These are phyloP conservation scores for Gliomastix tumulicola DNA, from an alignment of 2,329 filamentous ascomycete species.

Conservation along the genomic window DNA sequence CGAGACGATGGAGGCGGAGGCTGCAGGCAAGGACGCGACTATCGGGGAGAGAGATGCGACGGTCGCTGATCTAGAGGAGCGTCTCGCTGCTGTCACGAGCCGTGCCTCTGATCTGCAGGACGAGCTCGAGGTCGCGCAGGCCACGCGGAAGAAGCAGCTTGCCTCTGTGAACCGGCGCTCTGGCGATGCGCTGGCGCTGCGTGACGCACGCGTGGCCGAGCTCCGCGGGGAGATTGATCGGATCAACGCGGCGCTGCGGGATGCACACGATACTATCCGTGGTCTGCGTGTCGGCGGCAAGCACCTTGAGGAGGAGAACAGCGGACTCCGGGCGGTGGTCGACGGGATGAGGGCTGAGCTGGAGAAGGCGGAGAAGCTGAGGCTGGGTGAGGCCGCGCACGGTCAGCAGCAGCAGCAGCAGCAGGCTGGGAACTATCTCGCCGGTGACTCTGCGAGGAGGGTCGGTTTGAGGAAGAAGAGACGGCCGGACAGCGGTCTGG, in stretches of 20 bases:
- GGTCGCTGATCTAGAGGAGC: constrained; percentile 34
- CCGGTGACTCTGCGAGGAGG: constrained; percentile 19
- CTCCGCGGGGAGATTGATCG: constrained; percentile 40
- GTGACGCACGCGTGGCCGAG: constrained; percentile 42
- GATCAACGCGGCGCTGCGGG: constrained; percentile 34
- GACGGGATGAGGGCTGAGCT: constrained; percentile 45
- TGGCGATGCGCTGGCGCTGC: constrained; percentile 38
- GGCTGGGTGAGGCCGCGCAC: constrained; percentile 29
- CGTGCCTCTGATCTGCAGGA: constrained; percentile 27
- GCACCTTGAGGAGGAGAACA: constrained; percentile 27
- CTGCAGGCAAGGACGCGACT: constrained; percentile 13
- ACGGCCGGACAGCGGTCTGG: constrained; percentile 47
- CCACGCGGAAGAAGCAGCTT: constrained; percentile 22
- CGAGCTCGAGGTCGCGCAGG: constrained; percentile 29
- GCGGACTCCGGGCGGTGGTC: constrained; percentile 34
- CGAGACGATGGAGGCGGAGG: constrained; percentile 34
- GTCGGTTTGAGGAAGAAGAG: constrained; percentile 31
- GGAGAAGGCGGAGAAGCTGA: constrained; percentile 37
- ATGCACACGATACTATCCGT: constrained; percentile 38
- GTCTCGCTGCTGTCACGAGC: constrained; percentile 32
- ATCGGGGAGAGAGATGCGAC: constrained; percentile 24
- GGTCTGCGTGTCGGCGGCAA: constrained; percentile 38
- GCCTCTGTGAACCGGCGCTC: constrained; percentile 29
- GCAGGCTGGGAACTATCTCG: constrained; percentile 8
- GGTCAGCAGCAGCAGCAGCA: constrained; percentile 2